Evolutionary conservation across 345 rosid genomes (phyloP), one percentile per base, ranked within the genome.

Genomic region (Gossypioides kirkii): DNA sequence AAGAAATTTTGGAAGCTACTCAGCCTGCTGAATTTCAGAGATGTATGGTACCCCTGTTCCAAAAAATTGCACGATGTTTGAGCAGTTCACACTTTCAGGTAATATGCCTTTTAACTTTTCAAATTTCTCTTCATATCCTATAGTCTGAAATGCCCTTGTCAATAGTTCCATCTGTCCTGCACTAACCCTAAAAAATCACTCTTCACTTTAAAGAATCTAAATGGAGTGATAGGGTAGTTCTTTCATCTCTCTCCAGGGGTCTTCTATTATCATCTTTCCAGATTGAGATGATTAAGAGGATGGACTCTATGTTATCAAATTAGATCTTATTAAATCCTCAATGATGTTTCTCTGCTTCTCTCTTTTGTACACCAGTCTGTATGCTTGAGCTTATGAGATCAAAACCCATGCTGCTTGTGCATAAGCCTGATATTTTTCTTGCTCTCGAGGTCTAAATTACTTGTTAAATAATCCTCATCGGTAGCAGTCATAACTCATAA

Each of bases 51-150:
- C 89, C 91, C 36, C 64, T 90, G 70, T 90, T 90, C 79, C 85
- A 81, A 64, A 88, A 86, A 74, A 83, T 90, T 59, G 89, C 92
- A 58, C 83, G 86, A 72, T 86, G 95, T 61, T 79, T 90, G 79
- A 84, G 86, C 83, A 86, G 95, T 77, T 83, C 85, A 55, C 95
- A 90, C 80, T 90, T 90, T 73, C 95, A 90, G 95, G 95, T 90
- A 73, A 23, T 63, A 10, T 74, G 77, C 42, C 38, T 32, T 6
- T 72, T 38, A 12, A 66, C 54, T 32, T 58, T 43, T 69, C 13
- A 68, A 32, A 43, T 17, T 52, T 56, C 7, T 16, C 12, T 67
- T 78, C 38, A 5, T 73, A 20, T 18, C 38, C 6, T 52, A n/a
- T 42, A 22, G 38, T n/a, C 12, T 65, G 14, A n/a, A 67, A 46